phyloP scores from a whole-genome alignment of 495 filamentous ascomycete species.

The Penicillium ochrochloron region DNA sequence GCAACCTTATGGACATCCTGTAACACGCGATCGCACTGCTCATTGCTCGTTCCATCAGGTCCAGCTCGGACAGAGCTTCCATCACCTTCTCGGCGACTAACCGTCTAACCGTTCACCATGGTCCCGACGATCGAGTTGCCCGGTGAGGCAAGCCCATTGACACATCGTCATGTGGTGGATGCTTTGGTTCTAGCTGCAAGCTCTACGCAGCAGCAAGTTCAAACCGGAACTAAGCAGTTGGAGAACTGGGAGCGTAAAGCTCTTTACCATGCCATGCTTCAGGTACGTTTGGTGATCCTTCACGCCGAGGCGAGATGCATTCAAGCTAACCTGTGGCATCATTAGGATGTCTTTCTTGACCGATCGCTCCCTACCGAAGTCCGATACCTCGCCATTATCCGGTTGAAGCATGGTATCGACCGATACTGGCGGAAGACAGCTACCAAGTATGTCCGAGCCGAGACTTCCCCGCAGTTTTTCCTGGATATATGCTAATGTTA shows the following conservation, averaged over 20 bases:
- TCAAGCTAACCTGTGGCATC: conserved; percentile 10
- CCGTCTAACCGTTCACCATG: conserved; percentile 37
- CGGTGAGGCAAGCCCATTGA: conserved; percentile 66
- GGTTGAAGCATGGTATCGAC: conserved; percentile 94
- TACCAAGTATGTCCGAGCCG: conserved; percentile 51
- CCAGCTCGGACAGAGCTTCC: conserved; percentile 9
- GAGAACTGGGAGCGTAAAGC: conserved; percentile 79
- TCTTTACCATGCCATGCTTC: conserved; percentile 78
- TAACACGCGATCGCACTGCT: background rate
- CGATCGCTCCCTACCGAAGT: conserved; percentile 71
- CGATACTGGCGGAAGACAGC: conserved; percentile 86
- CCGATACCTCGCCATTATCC: conserved; percentile 88
- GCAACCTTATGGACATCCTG: conserved; percentile 1
- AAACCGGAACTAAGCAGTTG: conserved; percentile 81
- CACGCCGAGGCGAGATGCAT: conserved; percentile 2
- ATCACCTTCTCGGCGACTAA: background rate
- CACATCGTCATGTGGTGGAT: conserved; percentile 69
- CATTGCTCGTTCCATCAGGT: background rate
- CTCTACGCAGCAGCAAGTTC: conserved; percentile 72
- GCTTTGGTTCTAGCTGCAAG: conserved; percentile 73
- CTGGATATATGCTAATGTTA: conserved; percentile 24
- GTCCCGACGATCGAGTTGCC: conserved; percentile 55
- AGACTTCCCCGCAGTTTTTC: background rate
- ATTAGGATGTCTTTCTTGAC: conserved; percentile 77
- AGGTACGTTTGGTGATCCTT: conserved; percentile 51